These are phyloP conservation scores for Aspergillus pseudoviridinutans DNA, from an alignment of 2,329 filamentous ascomycete species.

Conservation along the genomic window DNA sequence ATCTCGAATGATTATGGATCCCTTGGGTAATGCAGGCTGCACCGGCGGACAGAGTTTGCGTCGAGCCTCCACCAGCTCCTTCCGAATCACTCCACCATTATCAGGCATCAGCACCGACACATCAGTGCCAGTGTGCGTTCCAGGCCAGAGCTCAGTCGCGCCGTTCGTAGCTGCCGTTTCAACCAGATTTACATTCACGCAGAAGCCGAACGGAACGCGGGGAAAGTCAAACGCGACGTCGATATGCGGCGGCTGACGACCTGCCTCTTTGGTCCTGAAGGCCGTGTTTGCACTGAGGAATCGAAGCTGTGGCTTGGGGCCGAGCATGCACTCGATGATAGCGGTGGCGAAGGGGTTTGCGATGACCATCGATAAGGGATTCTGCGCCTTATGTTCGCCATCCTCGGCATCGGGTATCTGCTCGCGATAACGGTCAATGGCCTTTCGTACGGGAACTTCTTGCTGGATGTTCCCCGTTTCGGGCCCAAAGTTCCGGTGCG, in stretches of 20 bases:
- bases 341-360: constrained; percentile 37
- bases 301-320: constrained; percentile 33
- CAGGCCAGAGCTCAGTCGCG: constrained; percentile 50
- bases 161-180: constrained; percentile 46
- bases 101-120: constrained; percentile 18
- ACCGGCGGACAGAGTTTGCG: constrained; percentile 32
- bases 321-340: constrained; percentile 36
- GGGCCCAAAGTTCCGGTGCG: constrained; percentile 24
- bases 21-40: constrained; percentile 42
- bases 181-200: constrained; percentile 47
- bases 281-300: constrained; percentile 42
- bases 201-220: constrained; percentile 47
- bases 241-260: constrained; percentile 40
- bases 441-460: constrained; percentile 31
- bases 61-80: constrained; percentile 29
- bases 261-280: constrained; percentile 27
- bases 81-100: constrained; percentile 25
- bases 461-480: constrained; percentile 41
- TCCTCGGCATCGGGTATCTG: constrained; percentile 18
- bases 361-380: constrained; percentile 19
- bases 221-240: constrained; percentile 48
- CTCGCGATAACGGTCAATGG: constrained; percentile 27
- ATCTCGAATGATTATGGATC: constrained; percentile 46
- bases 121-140: constrained; percentile 43
- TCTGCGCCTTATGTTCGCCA: neutral